phyloP scores from a whole-genome alignment of 1,139 yeast genomes.

The Blastobotrys capitulatus region DNA sequence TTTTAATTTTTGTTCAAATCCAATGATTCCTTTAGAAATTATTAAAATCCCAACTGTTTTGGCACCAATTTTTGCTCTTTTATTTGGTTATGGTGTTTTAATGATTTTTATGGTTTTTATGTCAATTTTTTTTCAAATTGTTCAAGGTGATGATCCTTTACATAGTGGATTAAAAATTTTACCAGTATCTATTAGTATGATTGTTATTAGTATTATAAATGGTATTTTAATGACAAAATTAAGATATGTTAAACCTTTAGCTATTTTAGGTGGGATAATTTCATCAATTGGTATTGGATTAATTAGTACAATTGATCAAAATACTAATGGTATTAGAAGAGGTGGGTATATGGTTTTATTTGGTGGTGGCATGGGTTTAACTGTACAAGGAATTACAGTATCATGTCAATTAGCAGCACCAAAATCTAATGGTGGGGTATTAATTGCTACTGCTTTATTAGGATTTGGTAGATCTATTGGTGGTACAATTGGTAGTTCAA shows the following conservation, averaged over 20 bases:
- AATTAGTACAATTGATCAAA: slow-evolving; percentile 36
- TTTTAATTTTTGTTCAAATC: slow-evolving; percentile 40
- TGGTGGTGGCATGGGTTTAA: slow-evolving; percentile 52
- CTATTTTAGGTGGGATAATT: slow-evolving; percentile 41
- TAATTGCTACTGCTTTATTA: slow-evolving; percentile 45
- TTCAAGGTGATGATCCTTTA: slow-evolving; percentile 44
- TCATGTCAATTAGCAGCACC: slow-evolving; percentile 49
- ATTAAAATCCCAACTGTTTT: slow-evolving; percentile 28
- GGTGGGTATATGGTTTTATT: slow-evolving; percentile 51
- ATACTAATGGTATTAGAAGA: slow-evolving; percentile 12
- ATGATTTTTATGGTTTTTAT: slow-evolving; percentile 43
- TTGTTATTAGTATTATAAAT: slow-evolving; percentile 42
- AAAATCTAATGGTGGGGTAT: slow-evolving; percentile 42
- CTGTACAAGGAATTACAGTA: slow-evolving; percentile 48
- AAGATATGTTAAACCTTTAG: slow-evolving; percentile 45
- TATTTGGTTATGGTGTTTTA: slow-evolving; percentile 42
- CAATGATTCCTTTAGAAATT: slow-evolving; percentile 43
- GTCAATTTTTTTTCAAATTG: slow-evolving; percentile 53
- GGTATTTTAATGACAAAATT: slow-evolving; percentile 46
- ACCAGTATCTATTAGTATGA: slow-evolving; percentile 49
- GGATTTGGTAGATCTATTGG: slow-evolving; percentile 46
- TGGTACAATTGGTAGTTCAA: slow-evolving; percentile 44
- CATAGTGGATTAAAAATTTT: slow-evolving; percentile 54
- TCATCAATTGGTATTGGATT: slow-evolving; percentile 52
- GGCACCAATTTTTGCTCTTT: slow-evolving; percentile 38